Evolutionary conservation across 805 yeast species (phyloP), one percentile per base, ranked within the genome.

Genomic region (Lachancea cidri): DNA sequence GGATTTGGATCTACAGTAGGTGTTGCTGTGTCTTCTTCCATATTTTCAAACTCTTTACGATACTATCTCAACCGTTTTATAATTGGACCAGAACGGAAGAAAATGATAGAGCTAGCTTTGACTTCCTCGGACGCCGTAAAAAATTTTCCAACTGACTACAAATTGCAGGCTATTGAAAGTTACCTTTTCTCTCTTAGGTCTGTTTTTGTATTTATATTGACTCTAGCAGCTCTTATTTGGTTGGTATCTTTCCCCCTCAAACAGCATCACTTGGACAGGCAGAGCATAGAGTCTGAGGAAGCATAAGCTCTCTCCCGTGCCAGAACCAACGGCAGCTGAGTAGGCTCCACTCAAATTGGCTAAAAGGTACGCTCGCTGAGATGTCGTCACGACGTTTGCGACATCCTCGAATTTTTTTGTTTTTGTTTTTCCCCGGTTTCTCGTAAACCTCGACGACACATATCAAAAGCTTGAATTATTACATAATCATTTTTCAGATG

Each of bases 1-100:
- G 80, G 88, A 6, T 80, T 86, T 1, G 93, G 93, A 0, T 81
- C 88, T 8, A 82, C 89, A 0, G 61, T 84, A 34, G 93, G 93
- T 33, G 86, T 85, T 14, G 68, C 89, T n/a, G 35, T 43, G 17
- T 29, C 44, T n/a, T 35, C 44, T 18, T 35, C 46, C 15, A 39
- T 43, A 43, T 43, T 43, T 36, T 27, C 40, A 25, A 39, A 43
- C 36, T 36, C 44, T 29, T 17, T 40, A 20, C 40, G 40, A 29
- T 25, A 29, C 29, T 40, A 27, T 18, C 43, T 40, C 22, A 30
- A 36, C 35, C 9, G 3, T n/a, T 36, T 17, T 35, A 25, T 40
- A 29, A 35, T 38, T 9, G 43, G 43, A 9, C 34, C 39, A 2
- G 40, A 40, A 8, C 25, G 43, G 20, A 15, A 13, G 30, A 27